Evolutionary conservation across 2,329 filamentous ascomycete species (phyloP), one percentile per base, ranked within the genome.

Genomic region (Diaporthe citrichinensis): DNA sequence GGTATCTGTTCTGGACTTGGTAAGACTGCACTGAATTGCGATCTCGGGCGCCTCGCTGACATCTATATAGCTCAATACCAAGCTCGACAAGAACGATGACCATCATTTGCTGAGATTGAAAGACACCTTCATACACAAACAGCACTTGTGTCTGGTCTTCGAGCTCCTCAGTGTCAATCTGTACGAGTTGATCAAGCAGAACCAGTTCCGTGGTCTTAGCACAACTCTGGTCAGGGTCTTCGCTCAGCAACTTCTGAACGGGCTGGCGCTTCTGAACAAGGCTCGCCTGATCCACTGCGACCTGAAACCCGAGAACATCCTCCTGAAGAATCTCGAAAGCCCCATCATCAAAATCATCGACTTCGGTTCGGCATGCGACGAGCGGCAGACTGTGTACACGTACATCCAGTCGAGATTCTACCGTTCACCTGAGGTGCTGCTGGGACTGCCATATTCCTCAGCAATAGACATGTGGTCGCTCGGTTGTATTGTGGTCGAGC

Each of bases 261-360:
- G 96, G 3, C 87, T 99, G 74, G 95, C 95, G 71, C 88, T 99
- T 77, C 87, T 99, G 78, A 98, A 98, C 86, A 99, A 98, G 86
- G 97, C 97, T 44, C 94, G 97, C 77, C 86, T 99, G 80, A 99
- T 99, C 80, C 97, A 99, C 84, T 99, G 97, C 84, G 97, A 99
- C 88, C 84, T 99, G 83, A 99, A 99, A 84, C 97, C 97, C 0
- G 97, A 99, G 84, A 99, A 99, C 80, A 99, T 99, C 75, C 86
- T 99, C 58, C 88, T 99, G 72, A 99, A 99, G 85, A 99, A 99
- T 83, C 92, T 99, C 57, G 97, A 99, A 84, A 98, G 96, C 81
- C 97, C 97, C 4, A 98, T 99, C 79, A 99, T 99, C 90, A 99
- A 99, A 85, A 98, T 99, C 81, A 99, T 99, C 83, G 97, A 99